Evolutionary conservation across 2,329 filamentous ascomycete species (phyloP), one percentile per base, ranked within the genome.

Genomic region (Thelonectria blattea): DNA sequence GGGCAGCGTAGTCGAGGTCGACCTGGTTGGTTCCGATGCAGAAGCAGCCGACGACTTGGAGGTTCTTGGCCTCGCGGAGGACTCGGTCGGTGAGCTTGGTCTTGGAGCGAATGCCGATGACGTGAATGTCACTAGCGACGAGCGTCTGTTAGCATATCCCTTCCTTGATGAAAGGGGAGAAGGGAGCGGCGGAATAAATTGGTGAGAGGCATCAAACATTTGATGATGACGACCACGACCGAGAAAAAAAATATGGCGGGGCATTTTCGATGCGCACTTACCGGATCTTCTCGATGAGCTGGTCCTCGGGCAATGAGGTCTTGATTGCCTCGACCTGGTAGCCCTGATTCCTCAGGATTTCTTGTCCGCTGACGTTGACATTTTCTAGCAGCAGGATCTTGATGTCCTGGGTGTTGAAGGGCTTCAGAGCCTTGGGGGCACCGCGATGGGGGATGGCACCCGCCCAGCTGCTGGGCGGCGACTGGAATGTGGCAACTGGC

Each of bases 1-100:
- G 84, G 49, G 92, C 92, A 30, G 93, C 92, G 73, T 88, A 94
- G 63, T 92, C 85, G 61, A 96, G 87, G 75, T 96, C 90, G 66
- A 97, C 93, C 77, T 96, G 93, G 80, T 96, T 98, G 58, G 95
- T 99, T 67, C 95, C 95, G 71, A 99, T 99, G 78, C 95, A 99
- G 85, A 99, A 99, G 81, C 95, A 99, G 62, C 95, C 95, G 70
- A 98, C 88, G 63, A 97, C 95, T 60, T 98, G 90, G 55, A 99
- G 85, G 76, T 97, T 96, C 81, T 93, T 96, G 56, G 95, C 95
- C 75, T 96, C 89, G 58, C 87, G 85, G 62, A 99, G 85, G 27
- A 99, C 91, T 72, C 88, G 89, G 64, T 91, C 89, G 9, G 88
- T 94, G 74, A 99, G 86, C 81, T 95, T 97, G 34, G 95, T 99